Evolutionary conservation across 805 yeast genomes (phyloP), one percentile per base, ranked within the genome.

Genomic region (Sugiyamaella floridensis): DNA sequence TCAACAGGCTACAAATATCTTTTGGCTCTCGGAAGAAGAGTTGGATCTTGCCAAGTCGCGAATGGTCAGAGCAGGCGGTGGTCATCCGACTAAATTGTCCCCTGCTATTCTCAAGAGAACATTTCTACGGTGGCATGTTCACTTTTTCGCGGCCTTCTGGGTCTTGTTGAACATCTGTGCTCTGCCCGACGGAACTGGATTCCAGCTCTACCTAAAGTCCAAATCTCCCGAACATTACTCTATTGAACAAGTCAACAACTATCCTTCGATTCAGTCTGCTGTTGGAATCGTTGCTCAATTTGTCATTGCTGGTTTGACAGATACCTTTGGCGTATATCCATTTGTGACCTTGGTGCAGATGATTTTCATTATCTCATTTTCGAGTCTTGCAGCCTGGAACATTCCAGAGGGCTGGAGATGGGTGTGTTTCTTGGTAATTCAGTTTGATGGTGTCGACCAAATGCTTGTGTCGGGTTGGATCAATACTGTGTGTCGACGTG

Each of bases 391-490:
- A 1, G 73, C 72, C 12, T 73, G 76, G 76, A 53, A 69, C 52
- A 69, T 71, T 51, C 71, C 75, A 2, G 62, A 61, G 52, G 76
- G 71, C 12, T 70, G 69, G 64, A 62, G 67, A 57, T 71, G 75
- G 75, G 57, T 66, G 48, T 72, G 74, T 59, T 70, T 67, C 64
- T 51, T 68, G 62, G 58, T 69, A 32, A 66, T 71, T 52, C 73
- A 71, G 34, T 61, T 68, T 12, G 75, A 67, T 42, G 52, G 56
- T 11, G 64, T 70, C 43, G 64, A 70, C 53, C 77, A 73, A 62
- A 66, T 73, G 2, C 64, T 71, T 45, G 68, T 73, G 14, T 73
- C 76, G 7, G 76, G 76, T 7, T 72, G 74, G 70, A 68, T 70
- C 45, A 72, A 71, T 52, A 64, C 71, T 26, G 64, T 65, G 1